Evolutionary conservation across 306 rosid species (phyloP).

Genomic region (Quercus bicolor): DNA sequence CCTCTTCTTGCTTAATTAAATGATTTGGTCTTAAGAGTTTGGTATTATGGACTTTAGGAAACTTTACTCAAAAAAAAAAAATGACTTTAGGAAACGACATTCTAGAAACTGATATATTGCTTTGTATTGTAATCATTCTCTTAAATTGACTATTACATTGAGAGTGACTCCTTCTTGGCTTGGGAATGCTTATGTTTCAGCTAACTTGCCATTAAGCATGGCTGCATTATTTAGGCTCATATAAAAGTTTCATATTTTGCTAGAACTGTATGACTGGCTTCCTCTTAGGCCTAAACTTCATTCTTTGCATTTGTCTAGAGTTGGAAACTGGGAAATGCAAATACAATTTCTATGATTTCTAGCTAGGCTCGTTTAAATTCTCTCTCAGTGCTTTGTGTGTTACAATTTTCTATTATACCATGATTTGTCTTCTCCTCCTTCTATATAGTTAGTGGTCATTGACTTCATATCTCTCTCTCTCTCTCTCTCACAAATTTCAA

Average conservation of each 20-base stretch:
- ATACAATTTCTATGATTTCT: not conserved
- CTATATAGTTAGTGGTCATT: not conserved
- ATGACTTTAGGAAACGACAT: not conserved
- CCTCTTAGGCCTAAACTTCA: not conserved
- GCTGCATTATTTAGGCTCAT: not conserved
- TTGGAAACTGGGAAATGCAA: not conserved
- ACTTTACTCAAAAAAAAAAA: no score
- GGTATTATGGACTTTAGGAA: slow-evolving; percentile 7
- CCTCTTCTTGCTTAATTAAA: not conserved
- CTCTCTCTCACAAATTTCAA: not conserved
- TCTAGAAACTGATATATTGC: slow-evolving; percentile 5
- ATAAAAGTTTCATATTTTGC: not conserved
- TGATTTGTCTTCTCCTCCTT: not conserved
- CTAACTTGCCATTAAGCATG: not conserved
- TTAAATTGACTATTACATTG: not conserved
- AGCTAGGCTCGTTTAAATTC: not conserved
- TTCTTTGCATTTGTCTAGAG: not conserved
- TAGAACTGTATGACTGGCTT: not conserved
- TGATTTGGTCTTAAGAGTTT: slow-evolving; percentile 8
- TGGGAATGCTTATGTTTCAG: not conserved
- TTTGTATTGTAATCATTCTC: not conserved
- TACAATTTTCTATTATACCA: not conserved
- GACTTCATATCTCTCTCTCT: not conserved
- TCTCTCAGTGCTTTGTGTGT: not conserved
- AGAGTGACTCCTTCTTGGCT: not conserved